Percentiles rank a stretch among this genome's conserved stretches.
phyloP scores from a whole-genome alignment of 371 early-diverging fungal species.

The Rhizopus arrhizus region DNA sequence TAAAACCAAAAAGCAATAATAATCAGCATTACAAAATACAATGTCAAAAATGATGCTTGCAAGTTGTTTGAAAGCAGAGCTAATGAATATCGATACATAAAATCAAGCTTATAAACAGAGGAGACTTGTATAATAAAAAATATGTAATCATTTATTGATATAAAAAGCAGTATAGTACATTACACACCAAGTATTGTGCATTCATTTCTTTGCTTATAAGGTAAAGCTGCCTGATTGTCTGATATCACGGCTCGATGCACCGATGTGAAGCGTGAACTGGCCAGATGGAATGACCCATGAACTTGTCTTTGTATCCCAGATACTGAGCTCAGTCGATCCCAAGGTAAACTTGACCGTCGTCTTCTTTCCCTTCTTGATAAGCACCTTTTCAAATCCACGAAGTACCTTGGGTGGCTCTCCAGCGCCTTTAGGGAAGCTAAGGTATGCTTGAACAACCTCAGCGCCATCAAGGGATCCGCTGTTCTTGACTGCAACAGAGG shows the following conservation, averaged over 20 bases:
- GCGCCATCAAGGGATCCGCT: constrained; percentile 52
- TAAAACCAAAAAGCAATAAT: no score
- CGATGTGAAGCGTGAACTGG: constrained; percentile 44
- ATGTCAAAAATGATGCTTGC: no score
- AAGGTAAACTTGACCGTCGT: constrained; percentile 38
- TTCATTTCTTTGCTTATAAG: neutral
- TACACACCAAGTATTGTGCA: no score
- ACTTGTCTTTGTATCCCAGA: constrained; percentile 38
- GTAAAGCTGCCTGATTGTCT: constrained; percentile 22
- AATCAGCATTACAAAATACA: no score
- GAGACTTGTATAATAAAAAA: no score
- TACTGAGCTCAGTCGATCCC: constrained; percentile 34
- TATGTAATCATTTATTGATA: no score
- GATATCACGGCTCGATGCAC: constrained; percentile 53
- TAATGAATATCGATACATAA: no score
- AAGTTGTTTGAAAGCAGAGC: no score
- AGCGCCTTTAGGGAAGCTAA: constrained; percentile 49
- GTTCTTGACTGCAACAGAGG: constrained; percentile 47
- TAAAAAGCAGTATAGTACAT: no score
- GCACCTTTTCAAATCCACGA: constrained; percentile 56
- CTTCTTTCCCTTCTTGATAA: constrained; percentile 28
- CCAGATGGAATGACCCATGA: constrained; percentile 49
- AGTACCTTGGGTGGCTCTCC: constrained; percentile 52
- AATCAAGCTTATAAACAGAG: no score
- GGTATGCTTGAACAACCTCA: constrained; percentile 59